These are phyloP conservation scores for Vitis labrusca DNA, from an alignment of 164 flowering plant species.

Conservation along the genomic window DNA sequence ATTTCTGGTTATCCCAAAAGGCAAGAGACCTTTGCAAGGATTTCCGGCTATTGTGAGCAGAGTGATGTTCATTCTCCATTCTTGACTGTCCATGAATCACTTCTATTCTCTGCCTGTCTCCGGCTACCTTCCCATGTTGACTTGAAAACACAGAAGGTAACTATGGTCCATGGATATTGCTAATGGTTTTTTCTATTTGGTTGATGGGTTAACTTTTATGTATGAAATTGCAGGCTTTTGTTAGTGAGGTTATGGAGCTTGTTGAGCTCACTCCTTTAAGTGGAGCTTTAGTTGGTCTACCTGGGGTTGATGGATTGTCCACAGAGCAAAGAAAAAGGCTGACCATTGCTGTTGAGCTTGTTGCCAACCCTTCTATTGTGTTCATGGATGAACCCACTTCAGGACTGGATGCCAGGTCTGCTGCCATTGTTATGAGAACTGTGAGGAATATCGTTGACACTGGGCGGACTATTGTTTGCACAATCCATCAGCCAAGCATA, in stretches of 20 bases:
- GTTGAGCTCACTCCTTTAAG: not conserved
- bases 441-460: slow-evolving; percentile 97
- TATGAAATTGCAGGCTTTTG: not conserved
- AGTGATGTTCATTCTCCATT: no score
- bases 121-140: not conserved
- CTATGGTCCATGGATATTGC: not conserved
- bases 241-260: slow-evolving; percentile 6
- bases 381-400: slow-evolving; percentile 99
- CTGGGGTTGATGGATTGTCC: slow-evolving; percentile 1
- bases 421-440: slow-evolving; percentile 99
- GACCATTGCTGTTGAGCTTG: slow-evolving; percentile 87
- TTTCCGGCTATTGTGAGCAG: not conserved
- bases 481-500: slow-evolving; percentile 98
- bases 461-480: slow-evolving; percentile 97
- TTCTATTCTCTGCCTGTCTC: slow-evolving; percentile 1
- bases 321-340: slow-evolving; percentile 8
- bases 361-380: slow-evolving; percentile 96
- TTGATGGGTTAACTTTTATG: not conserved
- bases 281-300: slow-evolving; percentile 4
- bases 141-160: not conserved
- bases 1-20: not conserved
- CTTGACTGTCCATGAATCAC: not conserved
- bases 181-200: not conserved
- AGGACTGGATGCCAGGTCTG: slow-evolving; percentile 96
- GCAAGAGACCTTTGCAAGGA: slow-evolving; percentile 3